Evolutionary conservation across 495 filamentous ascomycete species (phyloP), one percentile per base, ranked within the genome.

Genomic region (Aspergillus ellipticus): DNA sequence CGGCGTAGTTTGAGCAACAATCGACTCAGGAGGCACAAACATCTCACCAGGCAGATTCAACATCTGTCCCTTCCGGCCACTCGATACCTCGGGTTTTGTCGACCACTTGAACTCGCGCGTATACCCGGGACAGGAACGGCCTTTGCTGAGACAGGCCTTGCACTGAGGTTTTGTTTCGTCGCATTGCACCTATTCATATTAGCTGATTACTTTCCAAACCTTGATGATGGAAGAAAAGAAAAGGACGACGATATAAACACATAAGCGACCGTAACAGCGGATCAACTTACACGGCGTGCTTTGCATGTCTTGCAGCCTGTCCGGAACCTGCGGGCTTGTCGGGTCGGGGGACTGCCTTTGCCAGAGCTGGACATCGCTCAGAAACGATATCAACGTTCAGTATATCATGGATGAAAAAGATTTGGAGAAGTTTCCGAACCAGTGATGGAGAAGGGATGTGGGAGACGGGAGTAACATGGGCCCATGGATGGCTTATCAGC

Each of bases 281-380:
- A n/a, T n/a, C 21, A 7, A 26, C 21, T 47, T 9, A 47, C 43
- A 9, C 43, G 21, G 2, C 43, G 16, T 8, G 43, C 22, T 20
- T 47, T 47, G 22, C 43, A 47, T 15, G 43, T 47, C 43, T 47
- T 47, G 22, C 43, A 47, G 13, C 43, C 43, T 15, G 43, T 47
- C 1, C 43, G 43, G 11, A 47, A 47, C 6, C 43, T 17, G 21
- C 43, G 43, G 4, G 33, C 11, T 9, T 35, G 33, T 35, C 33
- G 4, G 10, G 4, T 35, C 33, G 33, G 5, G 2, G 33, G 33
- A 15, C 9, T 15, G 33, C 5, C 9, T 35, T 35, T 35, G 33
- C 33, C 10, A 35, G 33, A 9, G 11, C 5, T 6, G 10, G 33
- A 35, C 33, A 35, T 35, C 33, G 2, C 13, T 15, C 10, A 3